A percentile compares a stretch with the other conserved stretches of the same genome.
Conservation (phyloP, 2,329 filamentous ascomycete species). For the Rutstroemia sp. region DNA sequence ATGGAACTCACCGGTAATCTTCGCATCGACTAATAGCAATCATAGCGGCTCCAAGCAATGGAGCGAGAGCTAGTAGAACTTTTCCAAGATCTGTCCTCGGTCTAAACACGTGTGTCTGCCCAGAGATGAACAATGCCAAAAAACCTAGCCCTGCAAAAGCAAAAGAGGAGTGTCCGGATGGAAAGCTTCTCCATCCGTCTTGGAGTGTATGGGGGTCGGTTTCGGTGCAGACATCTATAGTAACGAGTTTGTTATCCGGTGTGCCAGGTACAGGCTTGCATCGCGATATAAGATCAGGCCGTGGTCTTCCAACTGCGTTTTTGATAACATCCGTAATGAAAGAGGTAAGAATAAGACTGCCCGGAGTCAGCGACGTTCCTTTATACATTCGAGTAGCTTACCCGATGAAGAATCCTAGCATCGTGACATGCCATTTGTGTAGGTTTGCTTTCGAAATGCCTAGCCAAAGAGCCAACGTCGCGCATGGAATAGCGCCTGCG, state of each 20-base stretch:
- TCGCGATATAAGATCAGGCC: slow-evolving; percentile 81
- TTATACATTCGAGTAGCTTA: not conserved
- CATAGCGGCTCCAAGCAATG: slow-evolving; percentile 55
- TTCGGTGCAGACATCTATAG: slow-evolving; percentile 66
- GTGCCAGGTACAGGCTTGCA: slow-evolving; percentile 61
- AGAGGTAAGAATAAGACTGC: slow-evolving; percentile 58
- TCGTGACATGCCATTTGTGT: slow-evolving; percentile 78
- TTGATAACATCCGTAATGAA: slow-evolving; percentile 90
- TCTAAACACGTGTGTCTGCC: slow-evolving; percentile 53
- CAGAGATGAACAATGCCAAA: slow-evolving; percentile 61
- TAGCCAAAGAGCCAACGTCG: slow-evolving; percentile 59
- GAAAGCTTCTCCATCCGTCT: slow-evolving; percentile 80
- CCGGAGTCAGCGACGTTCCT: not conserved
- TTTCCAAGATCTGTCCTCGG: slow-evolving; percentile 42
- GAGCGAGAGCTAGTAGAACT: slow-evolving; percentile 49
- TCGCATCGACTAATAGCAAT: slow-evolving; percentile 63
- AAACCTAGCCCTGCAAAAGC: slow-evolving; percentile 74
- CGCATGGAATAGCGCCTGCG: slow-evolving; percentile 63
- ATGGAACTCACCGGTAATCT: slow-evolving; percentile 47
- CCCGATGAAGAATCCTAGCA: slow-evolving; percentile 73
- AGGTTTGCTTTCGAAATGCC: slow-evolving; percentile 50
- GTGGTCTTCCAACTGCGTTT: slow-evolving; percentile 61
- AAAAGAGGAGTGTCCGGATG: slow-evolving; percentile 73
- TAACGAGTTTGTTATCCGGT: slow-evolving; percentile 46
- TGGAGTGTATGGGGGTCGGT: slow-evolving; percentile 61